phyloP scores from a whole-genome alignment of 495 filamentous ascomycete genomes.

The Aspergillus hancockii region DNA sequence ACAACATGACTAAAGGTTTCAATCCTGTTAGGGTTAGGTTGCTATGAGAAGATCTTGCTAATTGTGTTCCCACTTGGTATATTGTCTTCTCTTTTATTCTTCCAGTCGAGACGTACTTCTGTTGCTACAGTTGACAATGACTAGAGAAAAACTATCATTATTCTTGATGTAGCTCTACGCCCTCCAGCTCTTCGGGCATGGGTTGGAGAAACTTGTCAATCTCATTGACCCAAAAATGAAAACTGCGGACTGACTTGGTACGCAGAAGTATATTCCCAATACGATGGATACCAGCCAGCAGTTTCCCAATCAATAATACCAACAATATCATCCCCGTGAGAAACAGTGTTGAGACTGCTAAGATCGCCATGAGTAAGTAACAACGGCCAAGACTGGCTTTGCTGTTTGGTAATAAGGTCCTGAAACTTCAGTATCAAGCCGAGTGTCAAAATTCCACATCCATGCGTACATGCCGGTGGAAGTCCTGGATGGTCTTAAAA shows the following conservation, averaged over 20 bases:
- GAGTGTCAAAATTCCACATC: constrained; percentile 37
- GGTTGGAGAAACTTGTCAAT: constrained; percentile 52
- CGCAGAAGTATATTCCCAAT: constrained; percentile 56
- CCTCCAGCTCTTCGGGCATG: constrained; percentile 46
- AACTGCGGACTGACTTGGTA: constrained; percentile 51
- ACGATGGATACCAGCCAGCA: constrained; percentile 51
- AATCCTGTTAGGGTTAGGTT: too few relatives aligned
- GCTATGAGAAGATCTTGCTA: too few relatives aligned
- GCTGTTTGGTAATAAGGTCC: constrained; percentile 39
- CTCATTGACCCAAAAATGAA: constrained; percentile 45
- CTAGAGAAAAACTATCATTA: too few relatives aligned
- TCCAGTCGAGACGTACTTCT: too few relatives aligned
- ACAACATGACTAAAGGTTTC: too few relatives aligned
- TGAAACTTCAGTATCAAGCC: constrained; percentile 33
- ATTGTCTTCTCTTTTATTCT: too few relatives aligned
- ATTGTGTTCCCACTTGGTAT: too few relatives aligned
- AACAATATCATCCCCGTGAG: constrained; percentile 37
- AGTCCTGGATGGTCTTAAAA: constrained; percentile 42
- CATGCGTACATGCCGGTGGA: constrained; percentile 43
- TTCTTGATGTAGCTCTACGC: constrained; percentile 47
- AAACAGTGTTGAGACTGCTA: constrained; percentile 45
- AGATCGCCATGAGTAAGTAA: constrained; percentile 46
- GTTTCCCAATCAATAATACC: constrained; percentile 57
- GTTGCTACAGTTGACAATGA: too few relatives aligned
- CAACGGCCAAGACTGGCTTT: constrained; percentile 32